Evolutionary conservation across 2,329 filamentous ascomycete species (phyloP).

Genomic region (Neospermospora avenae): DNA sequence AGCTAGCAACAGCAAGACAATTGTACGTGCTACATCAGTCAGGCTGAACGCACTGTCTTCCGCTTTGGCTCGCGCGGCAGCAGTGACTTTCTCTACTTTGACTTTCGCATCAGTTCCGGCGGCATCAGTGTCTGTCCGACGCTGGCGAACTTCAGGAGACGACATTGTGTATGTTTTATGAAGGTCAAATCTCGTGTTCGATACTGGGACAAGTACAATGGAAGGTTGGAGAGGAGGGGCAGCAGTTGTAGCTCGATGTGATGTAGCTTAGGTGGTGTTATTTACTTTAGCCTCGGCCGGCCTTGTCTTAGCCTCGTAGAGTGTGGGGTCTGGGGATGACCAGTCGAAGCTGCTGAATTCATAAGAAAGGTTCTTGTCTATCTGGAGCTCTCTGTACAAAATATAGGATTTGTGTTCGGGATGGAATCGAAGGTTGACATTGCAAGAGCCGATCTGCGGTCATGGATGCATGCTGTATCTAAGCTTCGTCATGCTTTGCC

Average conservation of each 20-base stretch:
- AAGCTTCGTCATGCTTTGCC: not conserved
- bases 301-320: slow-evolving; percentile 20
- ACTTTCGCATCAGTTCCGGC: not conserved
- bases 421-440: not conserved
- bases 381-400: not conserved
- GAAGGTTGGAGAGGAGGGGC: not conserved
- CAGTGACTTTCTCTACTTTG: slow-evolving; percentile 6
- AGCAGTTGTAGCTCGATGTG: not conserved
- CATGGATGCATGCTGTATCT: not conserved
- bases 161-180: slow-evolving; percentile 12
- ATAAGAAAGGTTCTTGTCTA: not conserved
- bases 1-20: slow-evolving; percentile 30
- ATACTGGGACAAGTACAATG: not conserved
- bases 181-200: not conserved
- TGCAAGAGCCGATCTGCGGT: not conserved
- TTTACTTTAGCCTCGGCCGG: slow-evolving; percentile 19
- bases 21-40: slow-evolving; percentile 28
- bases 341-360: slow-evolving; percentile 10
- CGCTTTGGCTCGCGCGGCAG: slow-evolving; percentile 20
- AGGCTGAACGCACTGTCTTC: slow-evolving; percentile 30
- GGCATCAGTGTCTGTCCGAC: slow-evolving; percentile 3
- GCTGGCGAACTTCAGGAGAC: slow-evolving; percentile 11
- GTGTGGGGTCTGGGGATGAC: slow-evolving; percentile 4
- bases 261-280: slow-evolving; percentile 15
- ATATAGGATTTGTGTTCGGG: not conserved